Conservation (phyloP, 1,284 basidiomycete species). For the Neolentinus lepideus region DNA sequence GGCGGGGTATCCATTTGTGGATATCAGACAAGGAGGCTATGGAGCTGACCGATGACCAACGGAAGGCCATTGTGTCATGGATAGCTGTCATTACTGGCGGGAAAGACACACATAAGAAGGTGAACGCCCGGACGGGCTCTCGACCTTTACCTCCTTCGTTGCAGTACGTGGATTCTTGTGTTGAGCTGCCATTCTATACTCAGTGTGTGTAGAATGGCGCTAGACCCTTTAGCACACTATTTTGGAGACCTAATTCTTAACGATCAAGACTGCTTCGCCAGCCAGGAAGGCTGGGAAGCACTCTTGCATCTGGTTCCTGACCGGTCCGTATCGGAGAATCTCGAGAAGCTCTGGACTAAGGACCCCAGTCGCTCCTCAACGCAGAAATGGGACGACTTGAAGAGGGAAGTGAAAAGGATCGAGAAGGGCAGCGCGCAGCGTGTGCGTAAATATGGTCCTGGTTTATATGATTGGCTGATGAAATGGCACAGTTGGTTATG, state of each 20-base stretch:
- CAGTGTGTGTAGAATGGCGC: constrained; percentile 32
- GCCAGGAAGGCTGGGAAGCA: constrained; percentile 66
- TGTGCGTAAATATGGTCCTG: constrained; percentile 18
- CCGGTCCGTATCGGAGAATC: constrained; percentile 31
- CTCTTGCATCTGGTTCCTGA: constrained; percentile 78
- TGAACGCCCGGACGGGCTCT: constrained; percentile 59
- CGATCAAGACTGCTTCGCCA: constrained; percentile 85
- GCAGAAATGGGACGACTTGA: constrained; percentile 75
- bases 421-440: constrained; percentile 23
- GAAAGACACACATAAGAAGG: constrained; percentile 79
- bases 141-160: constrained; percentile 64
- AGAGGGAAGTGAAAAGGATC: constrained; percentile 24
- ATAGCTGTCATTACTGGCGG: constrained; percentile 84
- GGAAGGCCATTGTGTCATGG: constrained; percentile 82
- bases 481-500: constrained; percentile 24
- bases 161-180: constrained; percentile 37
- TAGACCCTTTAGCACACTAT: constrained; percentile 42
- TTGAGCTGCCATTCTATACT: constrained; percentile 2
- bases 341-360: constrained; percentile 60
- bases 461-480: not conserved
- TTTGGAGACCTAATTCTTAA: constrained; percentile 72
- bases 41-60: constrained; percentile 86
- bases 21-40: constrained; percentile 88
- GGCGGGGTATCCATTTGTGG: constrained; percentile 98
- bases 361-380: constrained; percentile 47